Base-by-base conservation (phyloP, 2,329 filamentous ascomycete genomes). In the Aspergillus spinulosporus region DNA sequence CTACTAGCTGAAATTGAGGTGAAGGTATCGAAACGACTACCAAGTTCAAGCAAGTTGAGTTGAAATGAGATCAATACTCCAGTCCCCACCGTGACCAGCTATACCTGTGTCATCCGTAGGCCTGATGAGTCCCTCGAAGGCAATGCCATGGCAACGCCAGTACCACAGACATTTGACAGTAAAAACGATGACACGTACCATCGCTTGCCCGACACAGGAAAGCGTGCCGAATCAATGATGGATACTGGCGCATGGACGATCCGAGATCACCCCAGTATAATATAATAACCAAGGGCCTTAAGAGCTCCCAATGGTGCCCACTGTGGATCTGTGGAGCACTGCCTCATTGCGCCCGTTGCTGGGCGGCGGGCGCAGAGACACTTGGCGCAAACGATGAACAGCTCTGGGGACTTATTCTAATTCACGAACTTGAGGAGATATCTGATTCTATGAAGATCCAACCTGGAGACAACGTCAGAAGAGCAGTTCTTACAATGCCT, bases 271-370 rank as follows among this genome's bases (percentile, higher is more conserved):
- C 26, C 43, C 26, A 46, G 43, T 29, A 31, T n/a, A n/a, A n/a
- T n/a, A n/a, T n/a, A n/a, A n/a, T n/a, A n/a, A n/a, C n/a, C n/a
- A n/a, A 46, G 43, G n/a, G 31, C 43, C 26, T 31, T 46, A 12
- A 11, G 29, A 28, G 12, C 5, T 37, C 34, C 34, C 34, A 12
- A 37, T 37, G 34, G 34, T 37, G 34, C 34, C 34, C 8, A 37
- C 34, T 37, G 34, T 37, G 28, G 43, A 45, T 2, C 28, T 15
- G 43, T 21, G 43, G 43, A 31, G 43, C 43, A 46, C 43, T 31
- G 43, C 43, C 43, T 11, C 43, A 31, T 46, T 46, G 43, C 43
- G 43, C 43, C 43, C 43, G 43, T 46, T 14, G 43, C 43, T 37
- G 34, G 34, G 34, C 34, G 34, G 34, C 34, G 34, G 34, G 34